Percentiles rank a stretch among this genome's conserved stretches.
phyloP scores from a whole-genome alignment of 2,329 filamentous ascomycete genomes.

The Sphaerulina vaccinii region DNA sequence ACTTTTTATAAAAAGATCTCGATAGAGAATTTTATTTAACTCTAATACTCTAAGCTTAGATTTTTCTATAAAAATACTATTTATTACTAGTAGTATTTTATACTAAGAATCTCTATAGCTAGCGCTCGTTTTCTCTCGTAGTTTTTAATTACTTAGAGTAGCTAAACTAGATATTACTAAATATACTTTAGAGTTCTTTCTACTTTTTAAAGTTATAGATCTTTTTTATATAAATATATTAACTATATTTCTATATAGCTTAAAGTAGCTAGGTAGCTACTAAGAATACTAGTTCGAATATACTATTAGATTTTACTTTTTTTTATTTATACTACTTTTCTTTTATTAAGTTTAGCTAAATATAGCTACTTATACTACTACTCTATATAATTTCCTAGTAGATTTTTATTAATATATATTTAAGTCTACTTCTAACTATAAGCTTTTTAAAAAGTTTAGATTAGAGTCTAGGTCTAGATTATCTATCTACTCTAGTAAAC shows the following conservation, averaged over 20 bases:
- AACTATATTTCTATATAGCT: neutral
- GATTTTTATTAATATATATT: neutral
- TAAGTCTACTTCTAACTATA: neutral
- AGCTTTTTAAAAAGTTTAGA: neutral
- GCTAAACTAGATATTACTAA: neutral
- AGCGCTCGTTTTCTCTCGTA: neutral
- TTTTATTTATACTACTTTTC: neutral
- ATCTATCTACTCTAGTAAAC: neutral
- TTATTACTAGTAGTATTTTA: neutral
- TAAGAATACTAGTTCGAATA: neutral
- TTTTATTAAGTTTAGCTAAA: neutral
- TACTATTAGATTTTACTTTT: neutral
- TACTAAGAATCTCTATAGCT: neutral
- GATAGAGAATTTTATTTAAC: neutral
- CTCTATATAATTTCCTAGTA: neutral
- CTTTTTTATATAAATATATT: slow-evolving; percentile 7
- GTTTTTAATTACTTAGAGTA: neutral
- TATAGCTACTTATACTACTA: neutral
- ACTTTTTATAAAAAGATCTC: neutral
- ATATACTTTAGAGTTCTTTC: slow-evolving; percentile 1
- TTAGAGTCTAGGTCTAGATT: neutral
- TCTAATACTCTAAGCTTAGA: neutral
- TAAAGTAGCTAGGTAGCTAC: neutral
- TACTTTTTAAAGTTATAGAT: slow-evolving; percentile 1
- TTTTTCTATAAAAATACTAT: neutral